These are phyloP conservation scores for Kalanchoe fedtschenkoi DNA, from an alignment of 164 flowering plant genomes.

Conservation along the genomic window DNA sequence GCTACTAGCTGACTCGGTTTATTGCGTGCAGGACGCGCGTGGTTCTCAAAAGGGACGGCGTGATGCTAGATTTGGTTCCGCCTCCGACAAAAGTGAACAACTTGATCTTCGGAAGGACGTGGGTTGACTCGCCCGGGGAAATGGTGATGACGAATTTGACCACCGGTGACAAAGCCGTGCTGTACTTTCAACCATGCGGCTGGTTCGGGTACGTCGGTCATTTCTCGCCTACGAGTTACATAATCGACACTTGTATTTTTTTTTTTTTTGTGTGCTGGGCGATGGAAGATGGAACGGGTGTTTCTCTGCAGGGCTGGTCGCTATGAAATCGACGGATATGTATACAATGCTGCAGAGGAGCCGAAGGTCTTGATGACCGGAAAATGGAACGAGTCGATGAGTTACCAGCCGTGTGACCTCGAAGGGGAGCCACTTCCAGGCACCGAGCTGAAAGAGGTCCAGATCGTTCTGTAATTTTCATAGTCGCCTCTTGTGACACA, in stretches of 20 bases:
- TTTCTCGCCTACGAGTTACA: neutral
- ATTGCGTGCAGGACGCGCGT: neutral
- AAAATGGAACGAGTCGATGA: neutral
- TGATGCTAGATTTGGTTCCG: neutral
- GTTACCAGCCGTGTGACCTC: neutral
- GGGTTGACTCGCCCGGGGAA: neutral
- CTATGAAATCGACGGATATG: neutral
- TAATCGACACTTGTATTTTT: neutral
- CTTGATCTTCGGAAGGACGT: neutral
- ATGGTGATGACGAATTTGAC: conserved; percentile 1
- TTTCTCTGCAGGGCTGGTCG: neutral
- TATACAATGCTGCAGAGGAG: neutral
- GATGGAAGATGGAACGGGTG: neutral
- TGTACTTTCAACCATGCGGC: conserved; percentile 1
- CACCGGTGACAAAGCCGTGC: neutral
- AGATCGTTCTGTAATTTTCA: neutral
- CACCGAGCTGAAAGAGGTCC: conserved; percentile 57
- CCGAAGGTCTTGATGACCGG: neutral
- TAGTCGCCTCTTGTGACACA: neutral
- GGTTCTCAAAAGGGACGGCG: neutral
- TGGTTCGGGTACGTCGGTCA: neutral
- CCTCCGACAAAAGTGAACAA: conserved; percentile 2
- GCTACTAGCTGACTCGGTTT: neutral
- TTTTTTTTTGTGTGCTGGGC: neutral
- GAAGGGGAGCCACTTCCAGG: neutral